Conservation (phyloP, 768 basidiomycete genomes). For the Rhodosporidiobolus sp. region DNA sequence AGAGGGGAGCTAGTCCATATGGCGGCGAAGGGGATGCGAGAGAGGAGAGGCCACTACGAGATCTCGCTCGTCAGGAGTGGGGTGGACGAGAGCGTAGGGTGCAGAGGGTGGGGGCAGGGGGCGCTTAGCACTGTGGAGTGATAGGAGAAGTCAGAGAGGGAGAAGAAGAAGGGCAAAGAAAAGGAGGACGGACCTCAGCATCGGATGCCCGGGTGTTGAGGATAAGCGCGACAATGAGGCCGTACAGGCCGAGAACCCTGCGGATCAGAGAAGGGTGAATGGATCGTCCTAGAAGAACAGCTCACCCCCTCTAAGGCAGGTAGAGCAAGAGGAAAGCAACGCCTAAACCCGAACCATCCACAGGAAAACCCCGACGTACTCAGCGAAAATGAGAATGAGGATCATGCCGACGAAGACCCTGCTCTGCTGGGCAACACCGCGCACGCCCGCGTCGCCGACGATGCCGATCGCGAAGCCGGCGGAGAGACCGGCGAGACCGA, state of each 20-base stretch:
- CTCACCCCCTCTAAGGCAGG: not conserved
- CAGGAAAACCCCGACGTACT: constrained; percentile 3
- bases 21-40: not conserved
- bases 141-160: not conserved
- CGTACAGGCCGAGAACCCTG: constrained; percentile 23
- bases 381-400: constrained; percentile 83
- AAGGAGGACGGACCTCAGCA: constrained; percentile 21
- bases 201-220: constrained; percentile 71
- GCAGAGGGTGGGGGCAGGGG: not conserved
- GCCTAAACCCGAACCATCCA: no score
- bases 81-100: not conserved
- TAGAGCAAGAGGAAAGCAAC: not conserved
- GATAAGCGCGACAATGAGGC: constrained; percentile 80
- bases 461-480: constrained; percentile 97
- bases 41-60: not conserved
- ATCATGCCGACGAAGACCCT: constrained; percentile 56
- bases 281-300: not conserved
- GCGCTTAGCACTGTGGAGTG: constrained; percentile 12
- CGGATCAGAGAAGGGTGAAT: not conserved
- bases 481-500: constrained; percentile 89
- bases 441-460: constrained; percentile 96
- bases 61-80: no score
- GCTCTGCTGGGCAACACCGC: constrained; percentile 89
- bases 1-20: no score
- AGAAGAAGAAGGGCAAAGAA: not conserved